These are phyloP conservation scores for Panus rudis DNA, from an alignment of 768 basidiomycete species.

Conservation along the genomic window DNA sequence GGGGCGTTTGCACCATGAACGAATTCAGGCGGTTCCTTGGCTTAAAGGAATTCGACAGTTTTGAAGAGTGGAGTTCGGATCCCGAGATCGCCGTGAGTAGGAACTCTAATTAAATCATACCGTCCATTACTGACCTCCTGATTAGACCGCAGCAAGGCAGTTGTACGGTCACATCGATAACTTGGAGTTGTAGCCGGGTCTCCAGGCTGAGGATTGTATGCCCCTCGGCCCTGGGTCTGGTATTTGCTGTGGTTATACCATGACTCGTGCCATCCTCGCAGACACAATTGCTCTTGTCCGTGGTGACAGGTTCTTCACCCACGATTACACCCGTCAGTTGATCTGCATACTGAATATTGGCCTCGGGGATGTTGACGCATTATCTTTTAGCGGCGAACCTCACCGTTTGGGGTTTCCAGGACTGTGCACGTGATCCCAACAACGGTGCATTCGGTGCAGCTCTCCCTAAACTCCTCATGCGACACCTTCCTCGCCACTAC, in stretches of 20 bases:
- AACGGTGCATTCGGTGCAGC: conserved; percentile 27
- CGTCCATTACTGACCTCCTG: too few species aligned
- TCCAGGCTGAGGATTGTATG: conserved; percentile 25
- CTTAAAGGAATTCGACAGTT: conserved; percentile 37
- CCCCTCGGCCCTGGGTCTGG: conserved; percentile 20
- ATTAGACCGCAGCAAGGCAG: conserved; percentile 23
- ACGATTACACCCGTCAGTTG: conserved; percentile 40
- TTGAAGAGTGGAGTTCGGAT: conserved; percentile 70
- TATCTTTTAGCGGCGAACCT: conserved; percentile 30
- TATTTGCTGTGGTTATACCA: conserved; percentile 23
- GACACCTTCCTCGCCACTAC: conserved; percentile 37
- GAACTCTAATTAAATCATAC: too few species aligned
- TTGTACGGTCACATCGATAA: conserved; percentile 29
- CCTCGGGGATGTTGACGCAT: too few species aligned
- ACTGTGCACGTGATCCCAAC: conserved; percentile 35
- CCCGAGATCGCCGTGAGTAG: conserved; percentile 39
- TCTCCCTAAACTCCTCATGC: conserved; percentile 40
- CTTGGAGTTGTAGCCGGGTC: conserved; percentile 29
- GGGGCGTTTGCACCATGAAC: conserved; percentile 44
- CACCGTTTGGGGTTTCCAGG: conserved; percentile 47
- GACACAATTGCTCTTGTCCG: conserved; percentile 48
- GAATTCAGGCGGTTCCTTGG: conserved; percentile 70
- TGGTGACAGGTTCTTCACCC: conserved; percentile 48
- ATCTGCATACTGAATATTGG: too few species aligned
- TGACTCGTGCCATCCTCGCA: conserved; percentile 32